These are phyloP conservation scores for Chalciporus sp. DNA, from an alignment of 1,284 basidiomycete species.

Conservation along the genomic window DNA sequence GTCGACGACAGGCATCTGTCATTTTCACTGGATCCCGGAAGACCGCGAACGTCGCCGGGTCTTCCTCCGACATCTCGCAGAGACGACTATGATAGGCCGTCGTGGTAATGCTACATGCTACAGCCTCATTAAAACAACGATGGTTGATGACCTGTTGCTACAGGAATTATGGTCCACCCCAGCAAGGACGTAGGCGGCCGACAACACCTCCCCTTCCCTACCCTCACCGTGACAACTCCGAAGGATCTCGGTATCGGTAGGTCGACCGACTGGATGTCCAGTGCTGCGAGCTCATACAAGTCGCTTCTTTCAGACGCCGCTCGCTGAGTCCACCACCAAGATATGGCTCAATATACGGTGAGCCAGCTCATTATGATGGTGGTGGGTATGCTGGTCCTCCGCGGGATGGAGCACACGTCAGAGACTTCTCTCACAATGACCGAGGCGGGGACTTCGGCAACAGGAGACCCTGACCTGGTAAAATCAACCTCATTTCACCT, in stretches of 20 bases:
- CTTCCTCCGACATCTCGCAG: conserved; percentile 41
- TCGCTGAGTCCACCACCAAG: conserved; percentile 66
- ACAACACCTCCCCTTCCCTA: conserved; percentile 59
- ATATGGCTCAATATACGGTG: conserved; percentile 45
- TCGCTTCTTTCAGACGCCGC: conserved; percentile 54
- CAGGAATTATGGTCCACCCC: conserved; percentile 49
- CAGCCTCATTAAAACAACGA: not conserved
- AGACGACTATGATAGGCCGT: conserved; percentile 51
- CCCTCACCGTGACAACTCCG: conserved; percentile 40
- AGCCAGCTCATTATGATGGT: conserved; percentile 44
- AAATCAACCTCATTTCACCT: conserved; percentile 3
- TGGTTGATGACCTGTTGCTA: conserved; percentile 2
- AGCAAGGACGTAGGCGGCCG: conserved; percentile 54
- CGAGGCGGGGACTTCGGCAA: conserved; percentile 47
- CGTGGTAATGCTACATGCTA: conserved; percentile 43
- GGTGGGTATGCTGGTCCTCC: conserved; percentile 44
- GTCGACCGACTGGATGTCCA: conserved; percentile 4
- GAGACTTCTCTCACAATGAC: conserved; percentile 66
- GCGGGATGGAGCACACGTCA: conserved; percentile 41
- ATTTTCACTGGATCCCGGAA: conserved; percentile 36
- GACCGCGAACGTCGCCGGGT: conserved; percentile 51
- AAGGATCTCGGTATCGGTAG: conserved; percentile 58
- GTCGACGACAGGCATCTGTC: conserved; percentile 23
- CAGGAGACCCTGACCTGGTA: conserved; percentile 35
- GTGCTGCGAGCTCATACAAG: not conserved